Percentiles rank a stretch among this genome's conserved stretches.
phyloP scores from a whole-genome alignment of 306 rosid genomes.

The Alnus rubra region DNA sequence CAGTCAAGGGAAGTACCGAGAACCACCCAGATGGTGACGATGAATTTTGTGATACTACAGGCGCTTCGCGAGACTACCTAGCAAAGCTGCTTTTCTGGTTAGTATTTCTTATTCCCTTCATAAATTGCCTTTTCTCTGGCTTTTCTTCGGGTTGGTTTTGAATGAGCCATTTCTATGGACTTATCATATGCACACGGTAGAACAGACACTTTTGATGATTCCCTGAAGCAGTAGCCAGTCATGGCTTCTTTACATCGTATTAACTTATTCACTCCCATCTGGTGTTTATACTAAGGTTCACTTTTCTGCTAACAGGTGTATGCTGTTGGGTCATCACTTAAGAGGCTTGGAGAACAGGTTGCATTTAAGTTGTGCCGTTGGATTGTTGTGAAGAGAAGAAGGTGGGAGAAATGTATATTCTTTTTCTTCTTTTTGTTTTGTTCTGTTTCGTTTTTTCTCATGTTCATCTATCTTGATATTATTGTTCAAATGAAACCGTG shows the following conservation, averaged over 20 bases:
- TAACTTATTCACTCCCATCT: neutral
- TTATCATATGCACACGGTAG: neutral
- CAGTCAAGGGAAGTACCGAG: conserved; percentile 41
- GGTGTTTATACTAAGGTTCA: conserved; percentile 8
- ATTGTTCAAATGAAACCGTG: conserved; percentile 22
- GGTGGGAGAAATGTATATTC: conserved; percentile 57
- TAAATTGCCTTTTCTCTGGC: neutral
- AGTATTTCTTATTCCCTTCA: conserved; percentile 33
- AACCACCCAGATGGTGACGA: conserved; percentile 36
- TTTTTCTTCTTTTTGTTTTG: conserved; percentile 37
- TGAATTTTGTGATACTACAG: conserved; percentile 49
- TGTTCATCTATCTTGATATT: conserved; percentile 12
- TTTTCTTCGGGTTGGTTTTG: neutral
- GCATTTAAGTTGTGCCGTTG: conserved; percentile 88
- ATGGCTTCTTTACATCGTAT: neutral
- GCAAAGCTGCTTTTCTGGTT: conserved; percentile 98
- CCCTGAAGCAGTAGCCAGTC: neutral
- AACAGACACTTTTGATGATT: conserved; percentile 4
- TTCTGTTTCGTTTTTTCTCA: conserved; percentile 10
- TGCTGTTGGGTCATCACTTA: conserved; percentile 95
- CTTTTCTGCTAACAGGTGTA: conserved; percentile 68
- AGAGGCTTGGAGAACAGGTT: conserved; percentile 97
- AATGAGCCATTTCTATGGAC: conserved; percentile 3
- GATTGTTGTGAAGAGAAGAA: conserved; percentile 63
- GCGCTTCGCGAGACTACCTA: conserved; percentile 86